These are phyloP conservation scores for Leccinum longicurvipes DNA, from an alignment of 768 basidiomycete species.

Conservation along the genomic window DNA sequence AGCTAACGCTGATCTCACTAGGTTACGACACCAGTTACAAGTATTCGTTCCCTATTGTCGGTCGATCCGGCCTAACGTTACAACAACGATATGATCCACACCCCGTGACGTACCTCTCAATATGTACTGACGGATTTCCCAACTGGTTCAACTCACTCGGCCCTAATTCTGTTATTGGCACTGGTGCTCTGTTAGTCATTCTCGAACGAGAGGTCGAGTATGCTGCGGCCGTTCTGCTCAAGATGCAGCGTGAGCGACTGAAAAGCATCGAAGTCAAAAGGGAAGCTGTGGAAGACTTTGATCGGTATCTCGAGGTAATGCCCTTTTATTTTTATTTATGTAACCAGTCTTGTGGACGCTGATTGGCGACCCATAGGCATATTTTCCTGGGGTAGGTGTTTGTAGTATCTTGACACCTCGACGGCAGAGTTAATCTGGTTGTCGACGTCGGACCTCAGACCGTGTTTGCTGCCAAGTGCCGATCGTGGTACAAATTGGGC, in stretches of 20 bases:
- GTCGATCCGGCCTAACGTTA: slow-evolving; percentile 51
- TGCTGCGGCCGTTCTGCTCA: slow-evolving; percentile 49
- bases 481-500: slow-evolving; percentile 64
- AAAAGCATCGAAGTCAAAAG: slow-evolving; percentile 59
- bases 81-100: slow-evolving; percentile 53
- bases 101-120: slow-evolving; percentile 55
- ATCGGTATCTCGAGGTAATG: slow-evolving; percentile 52
- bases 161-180: slow-evolving; percentile 54
- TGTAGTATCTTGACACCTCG: background rate
- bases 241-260: slow-evolving; percentile 60
- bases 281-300: slow-evolving; percentile 60
- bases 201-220: slow-evolving; percentile 59
- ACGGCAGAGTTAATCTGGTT: background rate
- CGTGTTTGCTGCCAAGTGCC: slow-evolving; percentile 55
- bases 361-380: slow-evolving; percentile 5
- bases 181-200: slow-evolving; percentile 52
- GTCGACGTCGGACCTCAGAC: slow-evolving; percentile 38
- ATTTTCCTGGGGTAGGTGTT: slow-evolving; percentile 13
- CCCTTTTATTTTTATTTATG: too few species aligned
- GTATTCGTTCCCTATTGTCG: slow-evolving; percentile 50
- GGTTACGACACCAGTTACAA: slow-evolving; percentile 48
- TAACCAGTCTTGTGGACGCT: background rate
- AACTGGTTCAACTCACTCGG: slow-evolving; percentile 61
- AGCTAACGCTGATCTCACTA: background rate
- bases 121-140: slow-evolving; percentile 64